A percentile compares a stretch with the other conserved stretches of the same genome.
Conservation (phyloP, 805 yeast genomes). For the Kodamaea nitidulidarum region DNA sequence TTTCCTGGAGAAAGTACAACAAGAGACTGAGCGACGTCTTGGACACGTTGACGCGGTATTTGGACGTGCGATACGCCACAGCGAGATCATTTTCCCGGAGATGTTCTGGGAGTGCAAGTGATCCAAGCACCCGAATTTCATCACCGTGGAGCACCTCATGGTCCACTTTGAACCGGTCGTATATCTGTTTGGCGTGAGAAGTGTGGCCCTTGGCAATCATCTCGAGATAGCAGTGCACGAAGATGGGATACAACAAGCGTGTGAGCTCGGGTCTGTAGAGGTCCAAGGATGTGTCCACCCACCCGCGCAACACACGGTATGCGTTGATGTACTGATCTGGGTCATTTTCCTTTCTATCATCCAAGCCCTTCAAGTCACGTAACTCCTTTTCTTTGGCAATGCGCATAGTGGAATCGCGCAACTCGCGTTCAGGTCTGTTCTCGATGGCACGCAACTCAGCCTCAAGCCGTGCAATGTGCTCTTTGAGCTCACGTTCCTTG, state of each 20-base stretch:
- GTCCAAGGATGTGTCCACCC: constrained; percentile 91
- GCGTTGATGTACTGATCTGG: constrained; percentile 78
- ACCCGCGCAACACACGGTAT: constrained; percentile 71
- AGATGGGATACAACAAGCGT: constrained; percentile 85
- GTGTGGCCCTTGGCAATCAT: constrained; percentile 62
- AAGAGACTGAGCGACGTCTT: constrained; percentile 81
- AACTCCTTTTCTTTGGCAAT: constrained; percentile 38
- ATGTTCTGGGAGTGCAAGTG: constrained; percentile 77
- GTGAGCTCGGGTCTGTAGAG: constrained; percentile 85
- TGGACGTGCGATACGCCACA: constrained; percentile 63
- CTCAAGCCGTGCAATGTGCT: constrained; percentile 24
- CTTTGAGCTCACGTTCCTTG: constrained; percentile 26
- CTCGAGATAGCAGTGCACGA: constrained; percentile 82
- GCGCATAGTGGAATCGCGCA: constrained; percentile 35
- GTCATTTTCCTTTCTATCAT: constrained; percentile 44
- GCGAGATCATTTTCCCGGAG: constrained; percentile 80
- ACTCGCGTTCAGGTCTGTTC: constrained; percentile 36
- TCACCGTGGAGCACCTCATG: constrained; percentile 72
- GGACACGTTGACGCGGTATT: constrained; percentile 71
- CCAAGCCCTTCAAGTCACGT: constrained; percentile 37
- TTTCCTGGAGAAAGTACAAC: constrained; percentile 83
- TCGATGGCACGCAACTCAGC: constrained; percentile 31
- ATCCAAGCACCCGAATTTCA: constrained; percentile 68
- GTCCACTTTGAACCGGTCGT: constrained; percentile 68
- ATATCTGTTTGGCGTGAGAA: constrained; percentile 66